These are phyloP conservation scores for Fusarium sambucinum DNA, from an alignment of 2,329 filamentous ascomycete species.

Conservation along the genomic window DNA sequence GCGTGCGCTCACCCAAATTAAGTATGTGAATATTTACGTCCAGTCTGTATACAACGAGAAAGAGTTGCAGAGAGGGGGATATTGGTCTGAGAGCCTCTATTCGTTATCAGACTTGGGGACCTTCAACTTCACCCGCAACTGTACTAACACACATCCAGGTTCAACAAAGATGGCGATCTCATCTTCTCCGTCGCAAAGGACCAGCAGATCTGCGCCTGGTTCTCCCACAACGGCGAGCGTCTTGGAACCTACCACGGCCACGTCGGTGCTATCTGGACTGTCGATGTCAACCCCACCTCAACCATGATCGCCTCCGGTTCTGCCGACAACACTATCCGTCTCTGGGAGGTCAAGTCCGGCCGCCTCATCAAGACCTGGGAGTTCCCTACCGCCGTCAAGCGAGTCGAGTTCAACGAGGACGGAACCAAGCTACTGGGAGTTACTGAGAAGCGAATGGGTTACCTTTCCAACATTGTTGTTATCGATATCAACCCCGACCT, in stretches of 20 bases:
- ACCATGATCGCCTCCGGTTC: constrained; percentile 94
- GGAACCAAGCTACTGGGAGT: constrained; percentile 90
- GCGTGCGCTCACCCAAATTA: constrained; percentile 94
- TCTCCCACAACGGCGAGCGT: constrained; percentile 96
- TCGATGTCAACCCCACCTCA: constrained; percentile 93
- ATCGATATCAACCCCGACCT: constrained; percentile 88
- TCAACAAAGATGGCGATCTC: constrained; percentile 94
- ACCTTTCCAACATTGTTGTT: constrained; percentile 92
- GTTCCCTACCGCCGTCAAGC: constrained; percentile 95
- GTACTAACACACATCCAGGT: constrained; percentile 62
- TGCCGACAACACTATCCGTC: constrained; percentile 96
- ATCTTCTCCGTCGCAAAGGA: constrained; percentile 97
- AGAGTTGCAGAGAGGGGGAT: constrained; percentile 8
- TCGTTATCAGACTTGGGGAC: constrained; percentile 5
- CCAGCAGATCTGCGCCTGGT: constrained; percentile 97
- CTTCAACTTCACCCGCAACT: constrained; percentile 18
- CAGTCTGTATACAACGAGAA: background rate
- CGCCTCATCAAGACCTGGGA: constrained; percentile 97
- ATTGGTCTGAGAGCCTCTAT: constrained; percentile 9
- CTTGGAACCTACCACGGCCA: constrained; percentile 97
- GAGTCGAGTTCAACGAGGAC: constrained; percentile 97
- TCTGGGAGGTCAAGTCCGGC: constrained; percentile 96
- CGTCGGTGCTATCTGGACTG: constrained; percentile 97
- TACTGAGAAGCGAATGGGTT: constrained; percentile 98
- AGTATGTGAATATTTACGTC: constrained; percentile 62